Base-by-base conservation (phyloP, 192 early-diverging fungal genomes). In the Lobosporangium transversale region DNA sequence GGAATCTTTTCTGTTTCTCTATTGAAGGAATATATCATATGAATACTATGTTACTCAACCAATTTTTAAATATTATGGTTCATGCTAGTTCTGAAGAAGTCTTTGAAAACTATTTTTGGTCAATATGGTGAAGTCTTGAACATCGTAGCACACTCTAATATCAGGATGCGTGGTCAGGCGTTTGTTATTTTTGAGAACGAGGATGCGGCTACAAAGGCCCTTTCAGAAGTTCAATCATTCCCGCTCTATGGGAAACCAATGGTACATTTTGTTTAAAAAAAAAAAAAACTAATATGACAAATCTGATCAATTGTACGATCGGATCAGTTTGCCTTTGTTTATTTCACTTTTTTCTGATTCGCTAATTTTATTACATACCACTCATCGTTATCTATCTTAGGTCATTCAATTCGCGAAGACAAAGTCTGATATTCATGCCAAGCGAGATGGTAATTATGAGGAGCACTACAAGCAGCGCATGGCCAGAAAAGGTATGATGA, bases 141-240 rank as follows among this genome's bases (percentile, higher is more conserved):
- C 49, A 88, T 97, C 12, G 82, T 89, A 17, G 90, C 90, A 10
- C 94, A 93, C 57, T 67, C 78, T 61, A 91, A 93, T 81, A 85
- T 97, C 58, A 83, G 88, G 55, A 90, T 94, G 86, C 88, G 94
- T 58, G 97, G 97, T 18, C 97, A 99, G 70, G 97, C 96, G 1
- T 99, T 97, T 81, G 85, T 99, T 1, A 89, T 89, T 0, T 98
- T 93, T 75, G 85, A 89, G 59, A 76, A 89, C 24, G 62, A 80
- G 30, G 94, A 94, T 48, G 63, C 81, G 35, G 95, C 97, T 1
- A 68, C 79, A 26, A 90, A 87, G 47, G 95, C 97, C 2, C 74
- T 95, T 53, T 81, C 87, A 64, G 94, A 94, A 70, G 85, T 95
- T 6, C 92, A 99, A 58, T 91, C 91, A 2, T 93, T 94, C 66